A percentile compares a stretch with the other conserved stretches of the same genome.
Conservation (phyloP, 441 rosid species). For the Pelargonium cotyledonis region DNA sequence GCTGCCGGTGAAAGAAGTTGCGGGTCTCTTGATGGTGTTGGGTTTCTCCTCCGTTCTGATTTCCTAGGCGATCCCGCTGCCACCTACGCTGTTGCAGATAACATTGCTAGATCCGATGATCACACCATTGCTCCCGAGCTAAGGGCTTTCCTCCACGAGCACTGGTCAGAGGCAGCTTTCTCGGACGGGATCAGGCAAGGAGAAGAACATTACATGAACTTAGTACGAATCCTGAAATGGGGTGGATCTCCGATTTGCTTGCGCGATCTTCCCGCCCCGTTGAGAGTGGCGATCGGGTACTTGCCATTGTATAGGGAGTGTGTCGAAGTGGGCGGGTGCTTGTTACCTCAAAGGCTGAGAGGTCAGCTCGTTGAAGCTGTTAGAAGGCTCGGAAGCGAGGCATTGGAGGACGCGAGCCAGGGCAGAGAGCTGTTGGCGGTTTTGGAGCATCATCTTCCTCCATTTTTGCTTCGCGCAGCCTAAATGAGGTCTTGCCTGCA, state of each 20-base stretch:
- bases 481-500: conserved; percentile 23
- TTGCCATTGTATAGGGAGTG: conserved; percentile 85
- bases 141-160: conserved; percentile 61
- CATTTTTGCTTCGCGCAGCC: conserved; percentile 42
- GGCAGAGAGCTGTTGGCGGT: conserved; percentile 52
- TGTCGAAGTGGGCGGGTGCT: conserved; percentile 42
- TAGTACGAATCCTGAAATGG: conserved; percentile 53
- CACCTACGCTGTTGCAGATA: conserved; percentile 71
- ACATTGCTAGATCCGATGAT: conserved; percentile 72
- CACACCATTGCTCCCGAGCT: conserved; percentile 67
- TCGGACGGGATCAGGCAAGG: conserved; percentile 67
- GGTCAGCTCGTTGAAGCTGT: conserved; percentile 85
- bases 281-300: conserved; percentile 75
- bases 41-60: conserved; percentile 73
- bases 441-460: conserved; percentile 80
- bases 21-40: conserved; percentile 79
- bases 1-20: conserved; percentile 94
- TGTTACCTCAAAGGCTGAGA: conserved; percentile 70
- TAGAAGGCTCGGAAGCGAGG: conserved; percentile 60
- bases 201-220: conserved; percentile 50
- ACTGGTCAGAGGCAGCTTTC: conserved; percentile 77
- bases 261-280: conserved; percentile 64
- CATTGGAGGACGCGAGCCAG: conserved; percentile 47
- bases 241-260: conserved; percentile 64
- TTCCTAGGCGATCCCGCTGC: conserved; percentile 76